phyloP scores from a whole-genome alignment of 2,329 filamentous ascomycete genomes.

The Elsinoe batatas region DNA sequence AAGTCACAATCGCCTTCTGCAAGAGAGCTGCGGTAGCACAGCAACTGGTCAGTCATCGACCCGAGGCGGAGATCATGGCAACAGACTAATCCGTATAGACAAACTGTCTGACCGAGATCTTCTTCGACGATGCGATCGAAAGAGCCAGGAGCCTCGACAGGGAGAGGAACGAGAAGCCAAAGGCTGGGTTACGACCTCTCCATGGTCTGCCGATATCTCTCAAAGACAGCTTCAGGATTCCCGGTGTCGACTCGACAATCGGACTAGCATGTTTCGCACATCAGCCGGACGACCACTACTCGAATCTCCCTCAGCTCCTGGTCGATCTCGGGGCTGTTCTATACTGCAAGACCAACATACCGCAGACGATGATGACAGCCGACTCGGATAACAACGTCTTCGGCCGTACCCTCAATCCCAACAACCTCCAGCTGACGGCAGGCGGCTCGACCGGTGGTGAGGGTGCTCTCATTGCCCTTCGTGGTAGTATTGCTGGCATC shows the following conservation, averaged over 20 bases:
- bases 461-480: constrained; percentile 49
- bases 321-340: constrained; percentile 38
- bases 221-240: constrained; percentile 55
- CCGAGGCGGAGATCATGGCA: not conserved
- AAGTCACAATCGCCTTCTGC: constrained; percentile 31
- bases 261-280: constrained; percentile 43
- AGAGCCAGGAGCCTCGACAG: constrained; percentile 21
- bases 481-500: constrained; percentile 49
- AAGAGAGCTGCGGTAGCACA: constrained; percentile 28
- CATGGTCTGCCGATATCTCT: constrained; percentile 47
- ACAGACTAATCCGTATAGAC: constrained; percentile 13
- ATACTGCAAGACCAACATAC: constrained; percentile 46
- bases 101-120: constrained; percentile 27
- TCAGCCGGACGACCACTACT: constrained; percentile 24
- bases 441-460: constrained; percentile 61
- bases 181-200: constrained; percentile 23
- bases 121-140: constrained; percentile 33
- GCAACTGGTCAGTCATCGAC: constrained; percentile 18
- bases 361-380: constrained; percentile 33
- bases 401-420: constrained; percentile 48
- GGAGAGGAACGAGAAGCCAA: constrained; percentile 17
- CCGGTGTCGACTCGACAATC: constrained; percentile 47
- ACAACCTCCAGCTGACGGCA: constrained; percentile 49
- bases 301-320: constrained; percentile 29
- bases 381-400: constrained; percentile 30